These are phyloP conservation scores for Backusella sp. DNA, from an alignment of 192 early-diverging fungal species.

Conservation along the genomic window DNA sequence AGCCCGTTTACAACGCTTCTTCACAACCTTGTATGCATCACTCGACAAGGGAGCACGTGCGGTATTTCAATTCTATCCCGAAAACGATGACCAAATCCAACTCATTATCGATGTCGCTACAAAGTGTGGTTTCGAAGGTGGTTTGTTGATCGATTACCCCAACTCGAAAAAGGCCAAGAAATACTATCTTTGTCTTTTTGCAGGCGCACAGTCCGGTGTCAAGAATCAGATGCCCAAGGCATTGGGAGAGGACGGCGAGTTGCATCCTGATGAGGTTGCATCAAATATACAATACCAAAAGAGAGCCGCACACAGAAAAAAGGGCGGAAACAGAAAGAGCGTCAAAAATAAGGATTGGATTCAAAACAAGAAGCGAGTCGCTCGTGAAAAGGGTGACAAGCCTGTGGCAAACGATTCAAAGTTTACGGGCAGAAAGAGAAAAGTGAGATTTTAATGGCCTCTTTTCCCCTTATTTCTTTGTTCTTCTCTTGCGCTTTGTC, in stretches of 20 bases:
- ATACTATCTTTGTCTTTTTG: slow-evolving; percentile 95
- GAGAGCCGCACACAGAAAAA: slow-evolving; percentile 35
- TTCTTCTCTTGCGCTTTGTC: slow-evolving; percentile 10
- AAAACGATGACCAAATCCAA: slow-evolving; percentile 92
- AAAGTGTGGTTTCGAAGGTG: slow-evolving; percentile 93
- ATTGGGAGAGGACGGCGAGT: slow-evolving; percentile 57
- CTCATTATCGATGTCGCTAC: slow-evolving; percentile 87
- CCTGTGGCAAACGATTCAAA: slow-evolving; percentile 83
- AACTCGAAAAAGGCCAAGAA: slow-evolving; percentile 97
- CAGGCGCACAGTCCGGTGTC: slow-evolving; percentile 68
- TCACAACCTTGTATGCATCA: slow-evolving; percentile 89
- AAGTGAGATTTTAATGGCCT: slow-evolving; percentile 71
- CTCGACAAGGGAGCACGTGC: slow-evolving; percentile 87
- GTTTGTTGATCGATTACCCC: slow-evolving; percentile 93
- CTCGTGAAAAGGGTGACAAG: slow-evolving; percentile 76
- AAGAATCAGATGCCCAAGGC: slow-evolving; percentile 62
- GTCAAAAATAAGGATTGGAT: slow-evolving; percentile 91
- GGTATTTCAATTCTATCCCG: slow-evolving; percentile 98
- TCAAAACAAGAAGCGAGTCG: slow-evolving; percentile 85
- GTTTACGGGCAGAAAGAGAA: slow-evolving; percentile 93
- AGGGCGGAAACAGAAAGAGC: slow-evolving; percentile 48
- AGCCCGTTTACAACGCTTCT: slow-evolving; percentile 83
- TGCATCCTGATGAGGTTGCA: slow-evolving; percentile 36
- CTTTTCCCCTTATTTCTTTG: background rate
- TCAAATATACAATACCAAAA: slow-evolving; percentile 42